Evolutionary conservation across 2,329 filamentous ascomycete species (phyloP), one percentile per base, ranked within the genome.

Genomic region (Triangularia setosa): DNA sequence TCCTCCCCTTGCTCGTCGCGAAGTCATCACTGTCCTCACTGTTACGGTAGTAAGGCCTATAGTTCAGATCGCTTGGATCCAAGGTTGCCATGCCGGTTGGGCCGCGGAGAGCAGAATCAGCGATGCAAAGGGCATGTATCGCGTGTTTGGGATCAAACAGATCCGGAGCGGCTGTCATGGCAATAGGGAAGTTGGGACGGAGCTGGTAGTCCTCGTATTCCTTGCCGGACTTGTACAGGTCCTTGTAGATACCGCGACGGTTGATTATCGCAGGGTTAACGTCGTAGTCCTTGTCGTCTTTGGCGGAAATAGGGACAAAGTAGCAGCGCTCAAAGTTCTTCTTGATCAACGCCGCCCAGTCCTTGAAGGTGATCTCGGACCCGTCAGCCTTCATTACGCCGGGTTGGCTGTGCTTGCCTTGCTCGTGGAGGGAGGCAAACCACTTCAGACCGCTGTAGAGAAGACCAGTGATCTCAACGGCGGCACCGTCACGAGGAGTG

Each of bases 181-280:
- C 92, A 69, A 99, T 94, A 30, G 93, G 86, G 79, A 96, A 98
- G 79, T 99, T 99, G 67, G 91, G 84, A 24, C 95, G 91, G 52
- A 99, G 86, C 76, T 99, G 95, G 78, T 99, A 99, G 78, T 99
- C 95, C 74, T 98, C 93, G 74, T 96, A 97, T 75, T 95, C 92
- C 77, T 97, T 98, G 68, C 92, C 92, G 56, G 93, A 96, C 69
- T 85, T 88, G 83, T 97, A 97, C 18, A 98, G 80, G 75, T 99
- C 95, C 79, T 99, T 99, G 86, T 99, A 99, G 74, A 99, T 96
- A 66, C 95, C 96, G 23, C 93, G 88, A 58, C 95, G 91, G 78
- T 97, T 96, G 79, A 98, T 79, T 57, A 97, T 82, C 14, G 79
- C 79, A 0, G 91, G 72, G 76, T 97, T 93, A 71, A 99, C 83